Conservation (phyloP, 495 filamentous ascomycete genomes). For the Apiosordaria backusii region DNA sequence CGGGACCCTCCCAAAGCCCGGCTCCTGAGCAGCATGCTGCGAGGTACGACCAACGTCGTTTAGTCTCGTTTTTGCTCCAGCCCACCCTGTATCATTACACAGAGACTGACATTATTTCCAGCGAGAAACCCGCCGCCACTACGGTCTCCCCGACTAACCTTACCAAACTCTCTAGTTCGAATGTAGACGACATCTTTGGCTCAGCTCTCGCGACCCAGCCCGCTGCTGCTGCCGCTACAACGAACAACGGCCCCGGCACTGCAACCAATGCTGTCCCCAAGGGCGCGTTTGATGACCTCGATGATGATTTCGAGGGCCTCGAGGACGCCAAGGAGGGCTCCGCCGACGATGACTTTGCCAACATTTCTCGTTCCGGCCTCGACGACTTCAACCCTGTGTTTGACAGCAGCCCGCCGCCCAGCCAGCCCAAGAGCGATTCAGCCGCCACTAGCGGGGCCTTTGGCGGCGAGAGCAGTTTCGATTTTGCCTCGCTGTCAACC, state of each 20-base stretch:
- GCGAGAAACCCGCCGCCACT: constrained; percentile 29
- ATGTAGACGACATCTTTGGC: constrained; percentile 37
- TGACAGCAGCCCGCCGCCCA: constrained; percentile 54
- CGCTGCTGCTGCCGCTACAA: constrained; percentile 10
- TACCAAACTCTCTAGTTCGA: constrained; percentile 19
- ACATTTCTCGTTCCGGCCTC: constrained; percentile 54
- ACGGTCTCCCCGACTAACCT: constrained; percentile 14
- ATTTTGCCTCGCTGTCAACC: constrained; percentile 43
- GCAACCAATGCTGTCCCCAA: constrained; percentile 29
- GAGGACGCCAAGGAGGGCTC: constrained; percentile 86
- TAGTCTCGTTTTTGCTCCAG: constrained; percentile 9
- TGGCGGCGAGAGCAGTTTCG: constrained; percentile 48
- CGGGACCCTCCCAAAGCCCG: constrained; percentile 15
- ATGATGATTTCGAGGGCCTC: constrained; percentile 83
- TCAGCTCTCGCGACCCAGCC: constrained; percentile 11
- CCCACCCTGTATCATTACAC: not conserved
- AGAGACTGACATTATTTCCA: constrained; percentile 14
- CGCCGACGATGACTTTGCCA: constrained; percentile 82
- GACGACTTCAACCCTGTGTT: constrained; percentile 66
- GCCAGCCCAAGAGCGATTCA: constrained; percentile 49
- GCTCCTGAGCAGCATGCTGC: constrained; percentile 22
- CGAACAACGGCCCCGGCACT: constrained; percentile 14
- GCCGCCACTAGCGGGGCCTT: constrained; percentile 38
- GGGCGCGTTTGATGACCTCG: constrained; percentile 67
- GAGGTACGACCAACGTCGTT: constrained; percentile 26